phyloP scores from a whole-genome alignment of 2,329 filamentous ascomycete genomes.

The Tolypocladium sp. region DNA sequence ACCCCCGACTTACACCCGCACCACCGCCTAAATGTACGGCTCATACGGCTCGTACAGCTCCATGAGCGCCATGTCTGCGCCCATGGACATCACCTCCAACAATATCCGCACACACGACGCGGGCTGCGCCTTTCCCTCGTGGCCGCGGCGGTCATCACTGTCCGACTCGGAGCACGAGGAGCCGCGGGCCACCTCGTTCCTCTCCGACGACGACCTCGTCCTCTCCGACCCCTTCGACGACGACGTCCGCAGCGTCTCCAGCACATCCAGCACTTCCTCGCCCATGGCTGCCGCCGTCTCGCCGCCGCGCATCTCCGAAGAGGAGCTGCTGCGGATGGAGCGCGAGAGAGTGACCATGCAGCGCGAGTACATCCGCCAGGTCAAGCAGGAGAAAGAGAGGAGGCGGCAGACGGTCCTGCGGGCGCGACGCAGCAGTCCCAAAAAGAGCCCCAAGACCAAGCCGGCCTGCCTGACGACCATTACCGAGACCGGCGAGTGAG shows the following conservation, averaged over 20 bases:
- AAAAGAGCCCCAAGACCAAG: constrained; percentile 42
- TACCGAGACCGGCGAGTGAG: constrained; percentile 29
- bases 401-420: constrained; percentile 29
- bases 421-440: constrained; percentile 28
- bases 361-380: constrained; percentile 40
- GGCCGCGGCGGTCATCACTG: constrained; percentile 46
- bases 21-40: constrained; percentile 35
- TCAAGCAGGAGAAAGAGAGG: constrained; percentile 46
- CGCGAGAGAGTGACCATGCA: constrained; percentile 41
- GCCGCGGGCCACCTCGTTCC: constrained; percentile 43
- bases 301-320: constrained; percentile 31
- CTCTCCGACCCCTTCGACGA: constrained; percentile 41
- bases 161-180: constrained; percentile 29
- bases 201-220: constrained; percentile 57
- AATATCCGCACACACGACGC: constrained; percentile 31
- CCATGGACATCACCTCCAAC: constrained; percentile 37
- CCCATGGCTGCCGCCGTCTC: constrained; percentile 16
- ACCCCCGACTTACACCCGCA: constrained; percentile 3
- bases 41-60: constrained; percentile 42
- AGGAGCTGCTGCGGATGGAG: constrained; percentile 40
- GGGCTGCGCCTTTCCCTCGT: constrained; percentile 48
- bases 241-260: constrained; percentile 37
- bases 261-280: constrained; percentile 31
- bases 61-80: constrained; percentile 30
- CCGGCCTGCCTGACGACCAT: constrained; percentile 44